A percentile compares a stretch with the other conserved stretches of the same genome.
Evolutionary conservation across 2,329 filamentous ascomycete genomes (phyloP).

Genomic region (Xylariaceae sp.): DNA sequence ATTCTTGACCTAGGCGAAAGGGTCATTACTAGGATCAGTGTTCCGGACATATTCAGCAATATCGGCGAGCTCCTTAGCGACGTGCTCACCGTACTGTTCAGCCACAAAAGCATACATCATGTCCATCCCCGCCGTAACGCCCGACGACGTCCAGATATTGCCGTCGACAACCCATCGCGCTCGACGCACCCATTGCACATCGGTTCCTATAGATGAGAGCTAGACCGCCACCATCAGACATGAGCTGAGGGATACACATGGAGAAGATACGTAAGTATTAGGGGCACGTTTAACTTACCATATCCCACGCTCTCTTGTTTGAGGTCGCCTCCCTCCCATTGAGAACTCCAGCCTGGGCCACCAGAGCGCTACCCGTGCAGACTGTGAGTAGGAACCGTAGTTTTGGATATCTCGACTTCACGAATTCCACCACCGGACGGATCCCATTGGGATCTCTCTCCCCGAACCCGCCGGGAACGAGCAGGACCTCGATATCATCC

Average conservation of each 20-base stretch:
- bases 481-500: constrained; percentile 24
- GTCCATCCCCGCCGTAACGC: constrained; percentile 29
- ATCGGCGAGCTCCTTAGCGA: constrained; percentile 51
- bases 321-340: constrained; percentile 24
- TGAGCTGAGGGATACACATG: no score
- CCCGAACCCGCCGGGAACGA: constrained; percentile 30
- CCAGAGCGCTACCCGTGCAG: constrained; percentile 27
- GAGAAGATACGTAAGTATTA: no score
- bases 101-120: constrained; percentile 55
- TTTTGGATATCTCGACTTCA: constrained; percentile 12
- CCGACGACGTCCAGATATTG: constrained; percentile 27
- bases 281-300: constrained; percentile 19
- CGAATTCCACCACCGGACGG: constrained; percentile 30
- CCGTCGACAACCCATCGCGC: constrained; percentile 31
- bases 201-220: no score
- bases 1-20: constrained; percentile 42
- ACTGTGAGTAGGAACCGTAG: constrained; percentile 23
- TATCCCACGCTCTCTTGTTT: constrained; percentile 24
- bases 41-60: constrained; percentile 62
- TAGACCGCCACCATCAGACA: no score
- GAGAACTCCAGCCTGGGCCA: constrained; percentile 26
- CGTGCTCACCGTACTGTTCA: constrained; percentile 54
- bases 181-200: constrained; percentile 26
- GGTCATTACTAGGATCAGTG: constrained; percentile 52
- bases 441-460: constrained; percentile 16